Evolutionary conservation across 306 rosid species (phyloP).

Genomic region (Vigna unguiculata): DNA sequence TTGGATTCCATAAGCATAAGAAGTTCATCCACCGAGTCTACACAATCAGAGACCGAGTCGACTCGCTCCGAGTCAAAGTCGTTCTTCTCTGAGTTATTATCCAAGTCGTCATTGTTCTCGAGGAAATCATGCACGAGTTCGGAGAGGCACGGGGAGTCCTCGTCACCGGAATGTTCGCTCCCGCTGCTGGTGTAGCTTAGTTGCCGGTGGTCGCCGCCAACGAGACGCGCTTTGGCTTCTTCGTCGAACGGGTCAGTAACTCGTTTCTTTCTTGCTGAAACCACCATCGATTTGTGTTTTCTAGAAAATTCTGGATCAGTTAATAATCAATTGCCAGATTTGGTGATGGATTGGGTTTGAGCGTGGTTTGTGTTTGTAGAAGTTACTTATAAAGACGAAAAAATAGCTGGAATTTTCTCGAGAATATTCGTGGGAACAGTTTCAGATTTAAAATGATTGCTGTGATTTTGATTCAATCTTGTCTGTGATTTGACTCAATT

Average conservation of each 20-base stretch:
- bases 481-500: background rate
- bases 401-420: conserved; percentile 36
- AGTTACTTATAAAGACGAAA: conserved; percentile 31
- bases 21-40: conserved; percentile 45
- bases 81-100: background rate
- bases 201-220: conserved; percentile 48
- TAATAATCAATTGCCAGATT: background rate
- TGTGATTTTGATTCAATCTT: no score
- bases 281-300: conserved; percentile 40
- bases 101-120: conserved; percentile 30
- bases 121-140: conserved; percentile 76
- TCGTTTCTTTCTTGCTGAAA: conserved; percentile 53
- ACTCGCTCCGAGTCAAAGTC: conserved; percentile 61
- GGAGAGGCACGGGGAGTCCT: conserved; percentile 65
- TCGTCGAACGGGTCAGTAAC: conserved; percentile 77
- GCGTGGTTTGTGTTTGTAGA: background rate
- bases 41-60: conserved; percentile 50
- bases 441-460: background rate
- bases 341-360: background rate
- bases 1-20: background rate
- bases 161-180: conserved; percentile 72
- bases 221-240: conserved; percentile 66
- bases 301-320: background rate
- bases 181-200: conserved; percentile 70
- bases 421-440: conserved; percentile 49